Base-by-base conservation (phyloP, 345 rosid species). In the Raphanus raphanistrum region DNA sequence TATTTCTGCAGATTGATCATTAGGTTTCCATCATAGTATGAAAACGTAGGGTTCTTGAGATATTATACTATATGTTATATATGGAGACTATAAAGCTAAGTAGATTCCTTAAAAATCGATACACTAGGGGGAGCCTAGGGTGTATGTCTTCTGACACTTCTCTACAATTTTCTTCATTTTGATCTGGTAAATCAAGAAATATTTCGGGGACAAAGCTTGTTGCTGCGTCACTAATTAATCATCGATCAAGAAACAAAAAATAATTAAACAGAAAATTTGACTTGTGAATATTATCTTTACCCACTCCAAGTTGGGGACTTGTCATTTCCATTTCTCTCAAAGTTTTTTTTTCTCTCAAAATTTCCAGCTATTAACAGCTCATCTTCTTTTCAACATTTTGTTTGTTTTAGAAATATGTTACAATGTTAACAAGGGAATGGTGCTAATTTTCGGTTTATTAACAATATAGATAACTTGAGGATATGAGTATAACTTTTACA, bases 31-130 rank as follows among this genome's bases (percentile, higher is more conserved):
- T 78, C 73, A 65, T 11, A 77, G 68, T n/a, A 55, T 65, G 8
- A 13, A 52, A 35, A 28, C 57, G 25, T 66, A 78, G 68, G 77
- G 63, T 59, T 78, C 16, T 72, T 32, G 43, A 45, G 43, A 65
- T 21, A 61, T 32, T 10, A 35, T 27, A 62, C 9, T 17, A 16
- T 26, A 9, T 29, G 0, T 41, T 11, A 38, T 31, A 38, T 43
- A 32, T 31, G 10, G 43, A 21, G 21, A 21, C 41, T 43, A 71
- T 13, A 52, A 33, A 57, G 67, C 67, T 71, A 71, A 55, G 64
- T 72, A 67, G 70, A 68, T 61, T 73, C 82, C 82, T 79, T 73
- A 68, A 73, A 73, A 68, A 33, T 1, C 61, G 78, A 73, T 61
- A 35, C 10, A 79, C 58, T 52, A 25, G 62, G 70, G 16, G 70